Evolutionary conservation across 345 rosid genomes (phyloP), one percentile per base, ranked within the genome.

Genomic region (Fremontodendron californicum): DNA sequence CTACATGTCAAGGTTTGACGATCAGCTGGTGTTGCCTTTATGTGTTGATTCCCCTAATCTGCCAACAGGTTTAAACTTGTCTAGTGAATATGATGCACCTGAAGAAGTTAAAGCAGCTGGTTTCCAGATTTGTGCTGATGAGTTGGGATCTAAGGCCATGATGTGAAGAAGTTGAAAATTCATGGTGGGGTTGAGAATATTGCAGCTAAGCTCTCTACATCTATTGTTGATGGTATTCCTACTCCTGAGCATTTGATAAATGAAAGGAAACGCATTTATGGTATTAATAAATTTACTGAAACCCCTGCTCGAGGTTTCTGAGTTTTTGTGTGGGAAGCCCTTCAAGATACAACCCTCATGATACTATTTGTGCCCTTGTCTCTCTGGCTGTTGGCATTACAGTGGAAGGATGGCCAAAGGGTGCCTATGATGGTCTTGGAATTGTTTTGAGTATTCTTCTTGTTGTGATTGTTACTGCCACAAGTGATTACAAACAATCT

Each of bases 101-200:
- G 90, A 90, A 79, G 89, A 92, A 77, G 97, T 95, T 18, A 84
- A 85, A 51, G 86, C 82, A 45, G 93, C 88, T 21, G 98, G 98
- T 42, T 95, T 95, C 84, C 87, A 88, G 82, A 92, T 95, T 80
- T 90, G 96, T 81, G 89, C 96, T 21, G 96, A 93, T 71, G 98
- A 95, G 85, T 77, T 89, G 73, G 98, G 92, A 61, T 91, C 97
- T 27, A 95, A 82, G 93, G 93, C 37, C 98, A 86, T 75, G 98
- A 95, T 57, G 78, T 88, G 55, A 95, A 93, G 83, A 93, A 90
- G 78, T 82, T 95, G 78, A 85, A 79, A 71, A 77, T 85, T 79
- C 99, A 95, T 81, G 96, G 92, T 75, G 93, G 92, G 39, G 89
- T 90, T 57, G 88, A 88, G 75, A 87, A 92, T 3, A 77, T 95